Evolutionary conservation across 176 grass and related monocot species (phyloP), one percentile per base, ranked within the genome.

Genomic region (Otatea glauca): DNA sequence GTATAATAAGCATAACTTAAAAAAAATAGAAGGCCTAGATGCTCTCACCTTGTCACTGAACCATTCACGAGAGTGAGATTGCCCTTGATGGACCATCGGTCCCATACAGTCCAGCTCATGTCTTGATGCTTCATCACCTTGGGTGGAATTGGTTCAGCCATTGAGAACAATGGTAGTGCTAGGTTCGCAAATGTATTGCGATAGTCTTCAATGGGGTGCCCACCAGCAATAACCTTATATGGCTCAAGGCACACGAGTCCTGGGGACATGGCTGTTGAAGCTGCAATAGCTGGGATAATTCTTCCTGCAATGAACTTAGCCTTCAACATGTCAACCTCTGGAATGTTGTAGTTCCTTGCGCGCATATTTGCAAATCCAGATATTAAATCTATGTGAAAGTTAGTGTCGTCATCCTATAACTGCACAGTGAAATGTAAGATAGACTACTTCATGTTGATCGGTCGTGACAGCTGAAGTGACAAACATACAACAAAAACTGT

Each of bases 151-250:
- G 91, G 92, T 68, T 94, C 85, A 0, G 94, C 89, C 82, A 92
- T 97, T 0, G 88, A 97, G 65, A 97, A 90, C 18, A 94, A 62
- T 0, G 94, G 89, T 5, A 97, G 85, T 7, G 92, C 89, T 7
- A 94, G 88, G 89, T 94, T 94, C 6, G 94, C 94, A 35, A 94
- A 97, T 41, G 94, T 97, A 67, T 97, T 97, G 77, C 84, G 78
- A 71, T 90, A 94, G 43, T 97, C 85, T 77, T 92, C 89, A 2
- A 92, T 29, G 32, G 88, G 87, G 79, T 97, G 94, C 53, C 74
- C 83, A 16, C 92, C 83, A 14, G 89, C 60, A 74, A 94, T 75
- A 37, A 94, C 88, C 81, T 94, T 94, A 79, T 97, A 97, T 43
- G 94, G 88, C 82, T 94, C 94, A 0, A 97, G 92, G 53, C 92